Base-by-base conservation (phyloP, 2,329 filamentous ascomycete genomes). In the Lasiodiplodia hormozganensis region DNA sequence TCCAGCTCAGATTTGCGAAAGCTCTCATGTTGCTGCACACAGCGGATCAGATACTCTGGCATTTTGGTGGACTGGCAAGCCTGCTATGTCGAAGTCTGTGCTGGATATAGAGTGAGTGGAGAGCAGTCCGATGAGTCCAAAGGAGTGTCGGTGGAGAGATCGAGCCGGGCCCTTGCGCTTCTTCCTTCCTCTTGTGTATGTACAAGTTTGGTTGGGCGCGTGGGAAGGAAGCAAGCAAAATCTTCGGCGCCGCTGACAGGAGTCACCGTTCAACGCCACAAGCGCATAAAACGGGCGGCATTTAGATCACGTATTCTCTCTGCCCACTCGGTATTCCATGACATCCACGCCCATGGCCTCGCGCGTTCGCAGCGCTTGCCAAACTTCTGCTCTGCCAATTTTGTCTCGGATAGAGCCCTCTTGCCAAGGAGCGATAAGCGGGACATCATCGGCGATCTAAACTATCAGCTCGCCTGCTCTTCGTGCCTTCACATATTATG, bases 21-120 rank as follows among this genome's bases (percentile, higher is more conserved):
- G n/a, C 88, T 91, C 82, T 97, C 93, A 79, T 98, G 94, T 69
- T 87, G 85, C 80, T 98, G 96, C 54, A 90, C 91, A 77, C 98
- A 94, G 74, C 95, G 92, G 71, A 99, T 89, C 70, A 99, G 86
- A 76, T 92, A 98, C 70, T 96, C 88, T 88, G 49, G 54, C 47
- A 43, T 60, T 47, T 34, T 36, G 38, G 34, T 3, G 16, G 38
- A 14, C 11, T 12, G 52, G 16, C 25, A 10, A 28, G 54, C 28
- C 18, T 56, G 21, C 2, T 36, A 36, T n/a, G 28, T n/a, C 28
- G 16, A n/a, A 18, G 10, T 3, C 38, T 23, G n/a, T 16, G n/a
- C 4, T 47, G 31, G 56, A 18, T 60, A 23, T 6, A 28, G 40
- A 40, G n/a, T 2, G 58, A 51, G 40, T 31, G 38, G 36, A 47